Evolutionary conservation across 2,329 filamentous ascomycete genomes (phyloP).

Genomic region (Rachicladosporium sp.): DNA sequence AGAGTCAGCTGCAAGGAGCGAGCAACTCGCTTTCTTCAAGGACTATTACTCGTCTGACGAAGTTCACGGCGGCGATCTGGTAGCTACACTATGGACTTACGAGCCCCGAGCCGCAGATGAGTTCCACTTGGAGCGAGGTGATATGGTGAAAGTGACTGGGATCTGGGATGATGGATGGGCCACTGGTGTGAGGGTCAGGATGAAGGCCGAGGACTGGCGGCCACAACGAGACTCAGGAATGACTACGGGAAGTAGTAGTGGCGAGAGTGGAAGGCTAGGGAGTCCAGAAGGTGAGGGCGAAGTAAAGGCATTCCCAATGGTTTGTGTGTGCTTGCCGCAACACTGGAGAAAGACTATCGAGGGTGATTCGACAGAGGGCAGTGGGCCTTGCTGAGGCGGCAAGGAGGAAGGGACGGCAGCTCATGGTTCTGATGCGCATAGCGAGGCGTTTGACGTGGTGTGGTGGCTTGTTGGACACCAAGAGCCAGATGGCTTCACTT

Average conservation of each 20-base stretch:
- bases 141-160: conserved; percentile 95
- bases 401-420: neutral
- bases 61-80: conserved; percentile 80
- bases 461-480: too few species aligned
- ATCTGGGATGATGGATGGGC: conserved; percentile 99
- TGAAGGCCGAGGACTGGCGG: conserved; percentile 83
- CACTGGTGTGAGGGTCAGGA: conserved; percentile 72
- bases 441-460: neutral
- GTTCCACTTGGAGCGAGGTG: conserved; percentile 82
- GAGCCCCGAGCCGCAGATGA: conserved; percentile 88
- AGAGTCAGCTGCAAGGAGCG: conserved; percentile 81
- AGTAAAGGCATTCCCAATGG: conserved; percentile 94
- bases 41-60: conserved; percentile 98
- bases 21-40: conserved; percentile 92
- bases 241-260: conserved; percentile 49
- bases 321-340: conserved; percentile 88
- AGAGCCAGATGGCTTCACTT: too few species aligned
- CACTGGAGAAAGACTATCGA: conserved; percentile 97
- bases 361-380: conserved; percentile 47
- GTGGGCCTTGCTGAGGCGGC: conserved; percentile 2
- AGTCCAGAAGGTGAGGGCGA: conserved; percentile 44
- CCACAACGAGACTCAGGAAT: conserved; percentile 86
- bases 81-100: conserved; percentile 91
- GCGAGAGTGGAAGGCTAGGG: neutral
- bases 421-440: neutral